Percentiles rank a stretch among this genome's conserved stretches.
Evolutionary conservation across 192 early-diverging fungal species (phyloP).

Genomic region (Coemansia sp.): DNA sequence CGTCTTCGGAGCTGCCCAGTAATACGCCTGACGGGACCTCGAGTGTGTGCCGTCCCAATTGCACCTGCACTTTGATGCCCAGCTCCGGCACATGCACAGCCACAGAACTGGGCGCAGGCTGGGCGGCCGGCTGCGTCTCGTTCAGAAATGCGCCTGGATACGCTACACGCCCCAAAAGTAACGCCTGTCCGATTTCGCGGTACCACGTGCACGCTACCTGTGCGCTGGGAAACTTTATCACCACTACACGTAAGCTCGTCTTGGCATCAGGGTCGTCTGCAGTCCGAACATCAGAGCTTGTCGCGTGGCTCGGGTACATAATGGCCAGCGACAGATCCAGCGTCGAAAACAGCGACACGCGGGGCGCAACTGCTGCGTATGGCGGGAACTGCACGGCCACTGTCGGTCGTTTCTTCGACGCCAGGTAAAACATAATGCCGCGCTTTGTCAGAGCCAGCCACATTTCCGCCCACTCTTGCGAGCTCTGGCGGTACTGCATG

Average conservation of each 20-base stretch:
- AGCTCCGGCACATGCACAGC: constrained; percentile 47
- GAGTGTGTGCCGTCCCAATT: constrained; percentile 20
- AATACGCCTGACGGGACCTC: constrained; percentile 23
- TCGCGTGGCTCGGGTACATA: constrained; percentile 27
- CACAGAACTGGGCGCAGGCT: constrained; percentile 25
- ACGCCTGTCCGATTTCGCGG: constrained; percentile 40
- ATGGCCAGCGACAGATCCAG: constrained; percentile 52
- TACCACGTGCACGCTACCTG: constrained; percentile 45
- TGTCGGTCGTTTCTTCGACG: constrained; percentile 29
- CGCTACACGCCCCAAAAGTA: constrained; percentile 27
- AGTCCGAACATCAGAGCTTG: constrained; percentile 9
- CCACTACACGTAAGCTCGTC: constrained; percentile 21
- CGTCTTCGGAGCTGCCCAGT: constrained; percentile 23
- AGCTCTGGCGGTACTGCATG: constrained; percentile 21
- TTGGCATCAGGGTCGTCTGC: constrained; percentile 13
- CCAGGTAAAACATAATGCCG: constrained; percentile 35
- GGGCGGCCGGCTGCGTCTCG: constrained; percentile 23
- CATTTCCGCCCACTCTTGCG: constrained; percentile 53
- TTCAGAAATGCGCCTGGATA: constrained; percentile 25
- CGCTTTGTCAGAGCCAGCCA: constrained; percentile 45
- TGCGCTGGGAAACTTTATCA: constrained; percentile 47
- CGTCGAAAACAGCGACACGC: constrained; percentile 52
- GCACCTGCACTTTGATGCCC: constrained; percentile 51
- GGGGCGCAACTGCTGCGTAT: constrained; percentile 29
- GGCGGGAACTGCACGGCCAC: constrained; percentile 31